Base-by-base conservation (phyloP, 768 basidiomycete genomes). In the Psilocybe tampanensis region DNA sequence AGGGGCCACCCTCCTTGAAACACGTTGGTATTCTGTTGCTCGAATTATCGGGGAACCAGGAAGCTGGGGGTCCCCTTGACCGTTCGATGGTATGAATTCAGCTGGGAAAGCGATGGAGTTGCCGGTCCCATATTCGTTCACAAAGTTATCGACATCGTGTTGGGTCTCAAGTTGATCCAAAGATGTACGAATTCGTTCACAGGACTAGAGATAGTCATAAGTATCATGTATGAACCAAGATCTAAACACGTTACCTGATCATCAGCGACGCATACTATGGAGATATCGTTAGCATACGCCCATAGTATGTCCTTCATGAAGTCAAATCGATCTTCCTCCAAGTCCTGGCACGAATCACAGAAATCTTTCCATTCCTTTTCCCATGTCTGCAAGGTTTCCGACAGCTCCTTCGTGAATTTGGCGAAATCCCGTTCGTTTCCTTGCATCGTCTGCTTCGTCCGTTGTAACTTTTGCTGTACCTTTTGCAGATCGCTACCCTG, bases 311-410 rank as follows among this genome's bases (percentile, higher is more conserved):
- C 94, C 75, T 96, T 98, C 77, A 92, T 86, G 70, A 95, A 91
- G 59, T 95, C 94, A 70, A 95, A 72, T 22, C 97, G 83, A 54
- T 98, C 97, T 65, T 98, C 95, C 66, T 99, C 97, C 43, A 97
- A 73, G 76, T 99, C 97, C 73, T 99, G 97, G 61, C 92, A 93
- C n/a, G 84, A 82, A 72, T 99, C 97, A 68, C 94, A 98, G 73
- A 95, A 98, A 12, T 78, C 79, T 72, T 92, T 95, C 95, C 95
- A 99, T 50, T 95, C 90, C 58, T 79, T 76, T 69, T 98, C 95
- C 96, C 95, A 98, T 61, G 85, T 85, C 21, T 76, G 80, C 51
- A 84, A 75, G 44, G 91, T 86, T 48, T 94, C 90, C 61, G 85
- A 78, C 33, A 97, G 73, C 0, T 86, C 87, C 55, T 82, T 81